phyloP scores from a whole-genome alignment of 257 asterid genomes.

The Capsicum pubescens region DNA sequence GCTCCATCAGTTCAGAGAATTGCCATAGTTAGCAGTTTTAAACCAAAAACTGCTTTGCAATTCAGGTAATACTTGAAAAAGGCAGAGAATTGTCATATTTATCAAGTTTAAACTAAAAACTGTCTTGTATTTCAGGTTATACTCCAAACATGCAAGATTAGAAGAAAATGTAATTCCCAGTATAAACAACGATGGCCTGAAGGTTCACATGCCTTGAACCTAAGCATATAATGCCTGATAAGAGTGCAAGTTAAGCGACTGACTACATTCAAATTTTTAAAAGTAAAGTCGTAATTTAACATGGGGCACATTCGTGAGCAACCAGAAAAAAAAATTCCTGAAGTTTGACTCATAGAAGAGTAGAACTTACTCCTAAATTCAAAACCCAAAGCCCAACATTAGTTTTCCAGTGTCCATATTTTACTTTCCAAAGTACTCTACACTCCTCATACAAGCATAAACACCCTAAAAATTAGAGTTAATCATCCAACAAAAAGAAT shows the following conservation, averaged over 20 bases:
- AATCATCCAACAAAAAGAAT: background rate
- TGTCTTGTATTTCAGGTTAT: background rate
- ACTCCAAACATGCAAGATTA: constrained; percentile 4
- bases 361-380: background rate
- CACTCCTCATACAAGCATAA: background rate
- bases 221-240: background rate
- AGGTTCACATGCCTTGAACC: background rate
- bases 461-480: background rate
- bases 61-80: background rate
- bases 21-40: background rate
- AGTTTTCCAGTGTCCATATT: constrained; percentile 1
- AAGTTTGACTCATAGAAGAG: background rate
- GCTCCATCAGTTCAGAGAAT: background rate
- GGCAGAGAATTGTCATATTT: background rate
- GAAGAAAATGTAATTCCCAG: background rate
- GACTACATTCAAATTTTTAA: background rate
- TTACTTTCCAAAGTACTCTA: background rate
- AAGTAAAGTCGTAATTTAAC: background rate
- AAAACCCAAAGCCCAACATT: background rate
- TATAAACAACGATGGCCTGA: background rate
- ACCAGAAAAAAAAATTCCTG: background rate
- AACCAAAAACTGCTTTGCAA: background rate
- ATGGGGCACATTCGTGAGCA: background rate
- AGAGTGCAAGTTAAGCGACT: background rate
- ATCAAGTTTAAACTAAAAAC: background rate